Conservation (phyloP, 257 asterid genomes). For the Plantago ovata region DNA sequence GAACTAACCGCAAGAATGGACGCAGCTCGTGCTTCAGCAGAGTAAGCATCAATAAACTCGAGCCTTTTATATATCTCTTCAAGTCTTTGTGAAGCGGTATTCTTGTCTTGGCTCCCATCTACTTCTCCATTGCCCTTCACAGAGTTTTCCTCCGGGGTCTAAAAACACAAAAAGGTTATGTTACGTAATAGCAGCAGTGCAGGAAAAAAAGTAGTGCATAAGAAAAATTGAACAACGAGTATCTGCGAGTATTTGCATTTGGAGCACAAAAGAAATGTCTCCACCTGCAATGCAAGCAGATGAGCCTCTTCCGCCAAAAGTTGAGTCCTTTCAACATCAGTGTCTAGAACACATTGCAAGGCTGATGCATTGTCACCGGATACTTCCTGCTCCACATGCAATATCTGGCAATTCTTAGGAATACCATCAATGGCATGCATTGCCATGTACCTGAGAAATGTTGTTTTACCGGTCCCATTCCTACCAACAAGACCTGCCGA, state of each 20-base stretch:
- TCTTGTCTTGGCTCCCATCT: constrained; percentile 50
- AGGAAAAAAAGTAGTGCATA: constrained; percentile 7
- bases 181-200: constrained; percentile 14
- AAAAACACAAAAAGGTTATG: constrained; percentile 10
- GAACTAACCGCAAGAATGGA: constrained; percentile 94
- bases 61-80: constrained; percentile 92
- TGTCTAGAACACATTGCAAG: constrained; percentile 83
- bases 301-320: constrained; percentile 85
- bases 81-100: constrained; percentile 55
- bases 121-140: constrained; percentile 42
- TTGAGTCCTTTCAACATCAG: constrained; percentile 80
- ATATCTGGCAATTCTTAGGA: constrained; percentile 93
- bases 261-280: constrained; percentile 25
- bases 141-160: constrained; percentile 37
- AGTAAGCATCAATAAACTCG: constrained; percentile 86
- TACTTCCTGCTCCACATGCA: constrained; percentile 98
- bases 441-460: constrained; percentile 96
- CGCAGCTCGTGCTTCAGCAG: constrained; percentile 99
- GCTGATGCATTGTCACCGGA: constrained; percentile 79
- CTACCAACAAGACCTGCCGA: constrained; percentile 93
- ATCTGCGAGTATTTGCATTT: constrained; percentile 13
- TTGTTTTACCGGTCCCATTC: constrained; percentile 98
- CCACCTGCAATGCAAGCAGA: constrained; percentile 77
- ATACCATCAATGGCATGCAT: constrained; percentile 96
- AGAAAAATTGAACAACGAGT: constrained; percentile 18